Evolutionary conservation across 805 yeast species (phyloP), one percentile per base, ranked within the genome.

Genomic region (Teunomyces barrocoloradensis): DNA sequence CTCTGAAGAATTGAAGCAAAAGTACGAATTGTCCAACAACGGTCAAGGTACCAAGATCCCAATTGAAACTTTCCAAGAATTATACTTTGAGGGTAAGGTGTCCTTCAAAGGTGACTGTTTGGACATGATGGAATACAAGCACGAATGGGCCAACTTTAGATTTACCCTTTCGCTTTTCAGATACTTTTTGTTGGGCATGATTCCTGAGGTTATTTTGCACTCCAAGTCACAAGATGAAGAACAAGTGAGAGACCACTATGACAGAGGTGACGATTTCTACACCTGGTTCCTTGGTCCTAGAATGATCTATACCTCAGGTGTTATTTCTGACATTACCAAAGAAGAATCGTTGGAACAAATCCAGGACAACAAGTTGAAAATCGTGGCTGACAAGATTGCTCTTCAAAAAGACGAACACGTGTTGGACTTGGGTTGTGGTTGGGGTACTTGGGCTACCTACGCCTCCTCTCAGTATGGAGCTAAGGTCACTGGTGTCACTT

Each of bases 231-330:
- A 89, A 74, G 97, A 90, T 66, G 97, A 89, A 74, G 97, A 89
- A 71, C 97, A 89, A 71, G 97, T 89, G 48, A 83, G 96, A 69
- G 96, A 87, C 61, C 96, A 89, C 73, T 89, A 89, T 68, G 97
- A 90, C 75, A 87, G 97, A 59, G 96, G 97, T 68, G 96, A 89
- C 64, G 96, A 90, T 69, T 89, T 89, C 70, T 90, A 90, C 79
- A 73, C 90, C 47, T 89, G 95, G 95, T 89, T 89, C 75, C 75
- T 89, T 58, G 97, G 96, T 51, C 94, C 96, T 53, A 83, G 96
- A 70, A 89, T 89, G 96, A 78, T 90, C 65, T 90, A 89, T 74
- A 90, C 97, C 32, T 83, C 92, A 18, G 96, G 97, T 63, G 73
- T 87, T 45, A 83, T 90, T 60, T 65, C 81, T 52, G 96, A 89